Evolutionary conservation across 257 asterid species (phyloP).

Genomic region (Nicotiana otophora): DNA sequence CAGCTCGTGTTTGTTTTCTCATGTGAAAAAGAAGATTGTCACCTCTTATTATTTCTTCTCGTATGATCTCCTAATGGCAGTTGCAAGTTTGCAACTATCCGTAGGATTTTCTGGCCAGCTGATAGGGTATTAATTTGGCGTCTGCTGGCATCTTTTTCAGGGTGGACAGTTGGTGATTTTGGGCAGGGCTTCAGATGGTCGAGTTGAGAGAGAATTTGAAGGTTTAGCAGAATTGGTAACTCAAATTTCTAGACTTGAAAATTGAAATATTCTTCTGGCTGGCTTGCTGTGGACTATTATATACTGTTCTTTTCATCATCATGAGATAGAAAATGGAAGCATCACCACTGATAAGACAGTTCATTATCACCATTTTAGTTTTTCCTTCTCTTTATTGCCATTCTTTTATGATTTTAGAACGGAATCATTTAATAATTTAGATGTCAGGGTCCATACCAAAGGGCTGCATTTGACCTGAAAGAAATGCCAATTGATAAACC

Average conservation of each 20-base stretch:
- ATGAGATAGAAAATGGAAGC: background rate
- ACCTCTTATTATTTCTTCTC: no score
- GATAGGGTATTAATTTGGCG: background rate
- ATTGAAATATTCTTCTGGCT: background rate
- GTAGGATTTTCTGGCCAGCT: background rate
- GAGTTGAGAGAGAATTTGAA: slow-evolving; percentile 74
- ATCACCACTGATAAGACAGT: background rate
- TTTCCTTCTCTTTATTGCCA: background rate
- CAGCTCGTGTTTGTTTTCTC: no score
- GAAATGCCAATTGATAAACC: background rate
- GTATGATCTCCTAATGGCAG: no score
- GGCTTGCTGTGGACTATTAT: background rate
- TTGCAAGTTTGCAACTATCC: background rate
- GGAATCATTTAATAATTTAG: background rate
- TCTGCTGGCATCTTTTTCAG: slow-evolving; percentile 29
- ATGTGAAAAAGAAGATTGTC: no score
- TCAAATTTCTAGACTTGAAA: background rate
- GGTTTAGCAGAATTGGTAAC: slow-evolving; percentile 73
- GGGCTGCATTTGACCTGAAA: background rate
- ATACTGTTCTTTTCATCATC: background rate
- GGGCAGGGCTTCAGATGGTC: slow-evolving; percentile 83
- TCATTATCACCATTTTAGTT: background rate
- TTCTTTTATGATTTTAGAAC: background rate
- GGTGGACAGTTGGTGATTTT: slow-evolving; percentile 79
- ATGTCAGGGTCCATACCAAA: slow-evolving; percentile 1